A percentile compares a stretch with the other conserved stretches of the same genome.
Conservation (phyloP, 2,329 filamentous ascomycete species). For the Penicillium sp. region DNA sequence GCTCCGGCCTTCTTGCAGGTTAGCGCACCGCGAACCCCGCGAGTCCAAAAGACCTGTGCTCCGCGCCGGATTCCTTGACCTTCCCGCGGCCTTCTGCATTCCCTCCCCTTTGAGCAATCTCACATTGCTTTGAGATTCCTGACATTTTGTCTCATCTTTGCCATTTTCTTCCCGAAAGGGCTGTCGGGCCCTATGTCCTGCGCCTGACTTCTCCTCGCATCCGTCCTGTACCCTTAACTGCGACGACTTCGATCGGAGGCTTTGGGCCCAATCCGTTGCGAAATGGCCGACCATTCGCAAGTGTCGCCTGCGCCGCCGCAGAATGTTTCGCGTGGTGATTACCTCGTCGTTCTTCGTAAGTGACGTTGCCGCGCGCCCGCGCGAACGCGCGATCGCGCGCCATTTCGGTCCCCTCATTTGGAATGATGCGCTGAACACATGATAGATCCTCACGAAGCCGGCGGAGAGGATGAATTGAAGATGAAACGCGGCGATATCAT, state of each 20-base stretch:
- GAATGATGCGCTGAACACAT: conserved; percentile 13
- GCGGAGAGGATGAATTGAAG: conserved; percentile 89
- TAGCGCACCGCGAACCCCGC: conserved; percentile 20
- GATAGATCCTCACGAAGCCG: conserved; percentile 87
- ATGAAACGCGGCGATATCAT: conserved; percentile 71
- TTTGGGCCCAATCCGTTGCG: conserved; percentile 7
- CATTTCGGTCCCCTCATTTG: background rate
- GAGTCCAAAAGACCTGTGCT: conserved; percentile 16
- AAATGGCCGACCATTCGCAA: conserved; percentile 14
- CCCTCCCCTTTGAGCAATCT: conserved; percentile 12
- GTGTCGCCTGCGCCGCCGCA: conserved; percentile 30
- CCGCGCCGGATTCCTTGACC: conserved; percentile 18
- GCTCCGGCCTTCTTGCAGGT: conserved; percentile 15
- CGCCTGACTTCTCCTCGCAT: conserved; percentile 17
- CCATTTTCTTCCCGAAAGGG: conserved; percentile 18
- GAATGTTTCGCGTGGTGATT: conserved; percentile 41
- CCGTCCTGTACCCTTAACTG: conserved; percentile 9
- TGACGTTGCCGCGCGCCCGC: conserved; percentile 17
- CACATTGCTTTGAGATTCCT: conserved; percentile 15
- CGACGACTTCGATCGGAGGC: conserved; percentile 11
- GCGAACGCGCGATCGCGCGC: conserved; percentile 8
- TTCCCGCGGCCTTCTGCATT: conserved; percentile 14
- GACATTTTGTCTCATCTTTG: conserved; percentile 1
- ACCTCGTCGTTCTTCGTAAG: conserved; percentile 47
- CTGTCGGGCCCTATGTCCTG: conserved; percentile 32